phyloP scores from a whole-genome alignment of 2,329 filamentous ascomycete genomes.

The Hypocrella siamensis region DNA sequence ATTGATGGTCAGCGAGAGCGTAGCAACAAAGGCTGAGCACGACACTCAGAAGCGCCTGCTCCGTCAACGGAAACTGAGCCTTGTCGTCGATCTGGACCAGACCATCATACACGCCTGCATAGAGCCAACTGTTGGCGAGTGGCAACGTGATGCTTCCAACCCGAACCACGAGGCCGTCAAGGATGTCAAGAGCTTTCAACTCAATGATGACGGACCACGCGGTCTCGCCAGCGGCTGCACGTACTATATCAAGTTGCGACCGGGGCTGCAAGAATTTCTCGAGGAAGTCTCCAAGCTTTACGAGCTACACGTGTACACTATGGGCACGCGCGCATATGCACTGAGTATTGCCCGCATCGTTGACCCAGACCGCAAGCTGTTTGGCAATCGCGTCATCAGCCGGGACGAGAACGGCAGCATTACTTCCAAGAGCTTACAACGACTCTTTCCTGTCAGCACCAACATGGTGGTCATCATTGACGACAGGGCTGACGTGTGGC shows the following conservation, averaged over 20 bases:
- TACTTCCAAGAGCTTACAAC: constrained; percentile 74
- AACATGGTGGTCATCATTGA: constrained; percentile 99
- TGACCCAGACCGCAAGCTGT: constrained; percentile 76
- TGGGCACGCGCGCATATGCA: constrained; percentile 96
- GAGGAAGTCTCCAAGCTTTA: constrained; percentile 64
- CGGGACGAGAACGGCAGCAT: constrained; percentile 94
- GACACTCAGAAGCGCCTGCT: constrained; percentile 75
- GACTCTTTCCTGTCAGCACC: constrained; percentile 89
- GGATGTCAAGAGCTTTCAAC: constrained; percentile 75
- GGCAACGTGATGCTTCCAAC: constrained; percentile 76
- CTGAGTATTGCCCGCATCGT: constrained; percentile 83
- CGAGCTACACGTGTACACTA: constrained; percentile 96
- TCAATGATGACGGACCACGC: constrained; percentile 68
- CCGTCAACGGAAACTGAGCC: constrained; percentile 65
- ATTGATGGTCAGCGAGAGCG: constrained; percentile 67
- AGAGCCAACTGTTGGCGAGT: constrained; percentile 89
- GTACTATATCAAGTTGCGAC: constrained; percentile 97
- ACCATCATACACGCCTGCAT: constrained; percentile 98
- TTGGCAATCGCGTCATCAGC: constrained; percentile 89
- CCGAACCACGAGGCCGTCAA: constrained; percentile 86
- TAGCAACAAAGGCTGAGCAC: constrained; percentile 70
- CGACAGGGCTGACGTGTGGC: constrained; percentile 92
- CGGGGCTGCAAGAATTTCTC: constrained; percentile 69
- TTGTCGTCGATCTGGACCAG: constrained; percentile 95
- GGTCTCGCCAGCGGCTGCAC: constrained; percentile 59